Conservation (phyloP, 2,329 filamentous ascomycete species). For the Stagonosporopsis rhizophila region DNA sequence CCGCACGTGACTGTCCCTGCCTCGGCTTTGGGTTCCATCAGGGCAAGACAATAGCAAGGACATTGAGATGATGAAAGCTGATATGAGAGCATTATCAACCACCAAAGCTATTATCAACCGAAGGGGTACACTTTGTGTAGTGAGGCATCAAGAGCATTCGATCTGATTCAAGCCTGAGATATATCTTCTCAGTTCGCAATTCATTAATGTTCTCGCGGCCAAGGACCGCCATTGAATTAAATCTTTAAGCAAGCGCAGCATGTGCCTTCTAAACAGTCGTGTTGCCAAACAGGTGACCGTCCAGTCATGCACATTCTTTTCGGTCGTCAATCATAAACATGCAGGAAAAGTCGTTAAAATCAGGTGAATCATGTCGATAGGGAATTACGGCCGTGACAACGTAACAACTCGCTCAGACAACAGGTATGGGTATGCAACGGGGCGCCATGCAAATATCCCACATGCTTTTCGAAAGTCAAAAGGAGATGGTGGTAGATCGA, state of each 20-base stretch:
- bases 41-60: too few species aligned
- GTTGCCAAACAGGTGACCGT: background rate
- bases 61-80: too few species aligned
- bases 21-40: background rate
- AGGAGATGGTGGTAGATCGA: constrained; percentile 26
- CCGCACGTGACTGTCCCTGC: constrained; percentile 3
- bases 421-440: constrained; percentile 21
- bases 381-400: constrained; percentile 9
- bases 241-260: background rate
- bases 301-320: constrained; percentile 1
- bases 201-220: background rate
- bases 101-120: background rate
- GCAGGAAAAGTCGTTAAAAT: constrained; percentile 8
- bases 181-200: background rate
- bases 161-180: background rate
- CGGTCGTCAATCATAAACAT: constrained; percentile 5
- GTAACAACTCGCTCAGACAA: constrained; percentile 20
- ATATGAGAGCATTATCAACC: background rate
- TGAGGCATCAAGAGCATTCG: background rate
- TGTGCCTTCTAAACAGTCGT: background rate
- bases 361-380: constrained; percentile 13
- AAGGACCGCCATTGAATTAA: background rate
- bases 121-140: background rate
- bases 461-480: constrained; percentile 25
- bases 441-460: constrained; percentile 19